A percentile compares a stretch with the other conserved stretches of the same genome.
phyloP scores from a whole-genome alignment of 2,329 filamentous ascomycete genomes.

The Scedosporium boydii region DNA sequence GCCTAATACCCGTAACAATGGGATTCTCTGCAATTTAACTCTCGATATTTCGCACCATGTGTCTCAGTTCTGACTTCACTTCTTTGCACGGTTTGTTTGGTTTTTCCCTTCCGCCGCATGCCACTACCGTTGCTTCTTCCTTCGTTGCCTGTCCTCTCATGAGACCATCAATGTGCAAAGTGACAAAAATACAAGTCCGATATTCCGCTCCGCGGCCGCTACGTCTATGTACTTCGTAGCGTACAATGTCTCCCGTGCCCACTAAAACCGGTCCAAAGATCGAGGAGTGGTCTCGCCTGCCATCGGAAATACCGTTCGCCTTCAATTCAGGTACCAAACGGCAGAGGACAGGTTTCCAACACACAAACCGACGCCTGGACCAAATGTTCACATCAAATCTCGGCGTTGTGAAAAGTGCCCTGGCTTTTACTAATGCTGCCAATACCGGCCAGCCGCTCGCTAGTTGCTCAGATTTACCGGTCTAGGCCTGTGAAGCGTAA shows the following conservation, averaged over 20 bases:
- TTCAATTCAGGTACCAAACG: neutral
- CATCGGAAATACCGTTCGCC: neutral
- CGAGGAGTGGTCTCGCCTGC: neutral
- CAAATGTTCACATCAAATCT: neutral
- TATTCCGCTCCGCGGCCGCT: neutral
- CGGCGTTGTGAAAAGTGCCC: neutral
- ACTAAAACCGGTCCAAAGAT: too few relatives aligned
- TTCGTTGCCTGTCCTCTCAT: neutral
- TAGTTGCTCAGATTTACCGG: neutral
- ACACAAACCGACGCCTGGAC: neutral
- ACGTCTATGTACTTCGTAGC: too few relatives aligned
- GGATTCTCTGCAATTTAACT: neutral
- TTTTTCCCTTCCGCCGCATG: neutral
- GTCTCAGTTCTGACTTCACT: too few relatives aligned
- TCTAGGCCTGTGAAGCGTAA: neutral
- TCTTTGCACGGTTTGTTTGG: neutral
- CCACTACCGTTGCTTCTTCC: neutral
- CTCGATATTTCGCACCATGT: neutral
- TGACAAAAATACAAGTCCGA: too few relatives aligned
- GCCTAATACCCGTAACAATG: neutral
- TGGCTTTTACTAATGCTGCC: neutral
- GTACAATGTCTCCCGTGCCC: too few relatives aligned
- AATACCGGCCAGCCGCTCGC: neutral
- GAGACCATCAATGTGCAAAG: too few relatives aligned
- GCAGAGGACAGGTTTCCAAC: neutral